phyloP scores from a whole-genome alignment of 805 yeast species.

The Kazachstania taianensis region DNA sequence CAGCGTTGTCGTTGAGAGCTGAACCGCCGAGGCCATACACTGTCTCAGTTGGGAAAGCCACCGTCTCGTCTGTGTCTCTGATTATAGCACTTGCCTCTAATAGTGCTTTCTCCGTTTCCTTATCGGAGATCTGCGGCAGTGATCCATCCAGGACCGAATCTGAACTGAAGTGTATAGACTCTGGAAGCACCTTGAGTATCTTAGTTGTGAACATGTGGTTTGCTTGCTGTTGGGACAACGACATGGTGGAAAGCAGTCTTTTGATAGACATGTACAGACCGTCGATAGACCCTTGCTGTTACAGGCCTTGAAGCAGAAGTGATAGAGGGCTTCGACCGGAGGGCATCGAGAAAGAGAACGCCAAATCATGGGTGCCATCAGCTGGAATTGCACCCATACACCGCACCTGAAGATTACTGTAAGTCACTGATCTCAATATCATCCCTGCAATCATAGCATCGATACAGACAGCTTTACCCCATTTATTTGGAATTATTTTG shows the following conservation, averaged over 20 bases:
- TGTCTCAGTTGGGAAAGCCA: conserved; percentile 95
- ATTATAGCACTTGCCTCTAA: conserved; percentile 50
- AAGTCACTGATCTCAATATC: too few species aligned
- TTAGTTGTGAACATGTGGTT: conserved; percentile 27
- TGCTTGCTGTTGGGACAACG: neutral
- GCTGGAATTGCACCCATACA: too few species aligned
- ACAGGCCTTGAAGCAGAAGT: too few species aligned
- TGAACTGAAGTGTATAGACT: conserved; percentile 37
- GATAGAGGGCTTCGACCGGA: too few species aligned
- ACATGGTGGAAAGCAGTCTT: neutral
- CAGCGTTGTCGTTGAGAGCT: conserved; percentile 63
- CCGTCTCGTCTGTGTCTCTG: conserved; percentile 43
- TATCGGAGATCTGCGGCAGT: conserved; percentile 40
- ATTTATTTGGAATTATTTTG: too few species aligned
- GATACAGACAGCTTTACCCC: too few species aligned
- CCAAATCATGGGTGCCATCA: too few species aligned
- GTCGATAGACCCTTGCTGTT: too few species aligned
- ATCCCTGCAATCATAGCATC: too few species aligned
- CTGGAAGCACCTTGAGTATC: conserved; percentile 46
- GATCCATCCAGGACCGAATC: conserved; percentile 30
- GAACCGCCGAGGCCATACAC: conserved; percentile 95
- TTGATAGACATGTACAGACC: neutral
- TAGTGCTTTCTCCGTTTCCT: conserved; percentile 42
- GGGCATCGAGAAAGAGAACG: too few species aligned
- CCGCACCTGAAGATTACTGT: too few species aligned